Percentiles rank a stretch among this genome's conserved stretches.
phyloP scores from a whole-genome alignment of 768 basidiomycete genomes.

The Lactifluus subvellereus region DNA sequence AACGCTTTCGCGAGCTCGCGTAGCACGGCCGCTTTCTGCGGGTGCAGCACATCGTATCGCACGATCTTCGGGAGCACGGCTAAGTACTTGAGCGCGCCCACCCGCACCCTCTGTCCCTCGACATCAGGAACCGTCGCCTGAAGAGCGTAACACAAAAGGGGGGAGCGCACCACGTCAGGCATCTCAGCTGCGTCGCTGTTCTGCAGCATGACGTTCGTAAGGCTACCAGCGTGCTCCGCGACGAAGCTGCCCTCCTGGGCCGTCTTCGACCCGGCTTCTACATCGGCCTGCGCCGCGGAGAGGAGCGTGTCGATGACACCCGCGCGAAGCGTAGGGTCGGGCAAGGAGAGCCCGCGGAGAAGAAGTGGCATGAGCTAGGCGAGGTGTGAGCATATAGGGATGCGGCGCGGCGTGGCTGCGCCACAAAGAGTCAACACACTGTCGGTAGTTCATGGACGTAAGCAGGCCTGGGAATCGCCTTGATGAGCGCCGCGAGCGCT shows the following conservation, averaged over 20 bases:
- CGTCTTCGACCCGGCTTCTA: conserved; percentile 35
- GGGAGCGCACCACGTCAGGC: conserved; percentile 47
- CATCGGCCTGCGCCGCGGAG: conserved; percentile 57
- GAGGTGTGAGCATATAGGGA: neutral
- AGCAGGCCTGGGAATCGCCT: conserved; percentile 68
- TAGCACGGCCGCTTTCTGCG: conserved; percentile 66
- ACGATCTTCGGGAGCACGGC: conserved; percentile 67
- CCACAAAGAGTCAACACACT: conserved; percentile 34
- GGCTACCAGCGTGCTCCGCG: conserved; percentile 61
- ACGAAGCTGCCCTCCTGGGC: conserved; percentile 35
- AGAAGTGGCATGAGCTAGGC: conserved; percentile 84
- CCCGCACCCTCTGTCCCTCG: conserved; percentile 61
- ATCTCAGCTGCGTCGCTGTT: conserved; percentile 48
- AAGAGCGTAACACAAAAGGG: neutral
- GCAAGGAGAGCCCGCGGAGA: conserved; percentile 75
- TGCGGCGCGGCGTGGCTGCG: neutral
- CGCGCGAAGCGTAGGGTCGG: conserved; percentile 64
- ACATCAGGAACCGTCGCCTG: neutral
- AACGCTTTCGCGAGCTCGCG: conserved; percentile 67
- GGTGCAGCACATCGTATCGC: conserved; percentile 79
- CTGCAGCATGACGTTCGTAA: conserved; percentile 67
- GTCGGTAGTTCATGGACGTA: conserved; percentile 63
- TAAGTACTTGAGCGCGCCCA: conserved; percentile 69
- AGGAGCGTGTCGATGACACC: conserved; percentile 79
- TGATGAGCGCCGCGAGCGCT: conserved; percentile 76